These are phyloP conservation scores for Ophiostoma himal-ulmi DNA, from an alignment of 2,329 filamentous ascomycete genomes.

Conservation along the genomic window DNA sequence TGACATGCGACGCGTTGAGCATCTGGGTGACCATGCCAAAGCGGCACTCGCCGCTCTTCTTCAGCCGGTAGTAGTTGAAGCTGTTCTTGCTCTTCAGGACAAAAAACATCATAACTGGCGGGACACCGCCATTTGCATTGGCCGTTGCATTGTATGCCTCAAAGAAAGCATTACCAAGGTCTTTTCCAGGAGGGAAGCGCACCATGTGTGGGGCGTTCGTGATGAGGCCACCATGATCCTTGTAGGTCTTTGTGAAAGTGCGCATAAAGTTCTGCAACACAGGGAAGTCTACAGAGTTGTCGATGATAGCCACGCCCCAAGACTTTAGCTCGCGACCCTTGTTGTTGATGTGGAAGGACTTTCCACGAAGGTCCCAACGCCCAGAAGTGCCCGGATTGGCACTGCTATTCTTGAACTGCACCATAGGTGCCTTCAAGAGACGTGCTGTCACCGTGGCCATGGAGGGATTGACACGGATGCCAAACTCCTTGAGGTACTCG, in stretches of 20 bases:
- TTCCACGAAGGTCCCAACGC: conserved; percentile 81
- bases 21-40: conserved; percentile 81
- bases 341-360: conserved; percentile 68
- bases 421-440: conserved; percentile 62
- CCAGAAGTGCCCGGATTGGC: conserved; percentile 61
- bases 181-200: conserved; percentile 29
- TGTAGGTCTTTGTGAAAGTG: conserved; percentile 43
- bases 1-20: conserved; percentile 64
- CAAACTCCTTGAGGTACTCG: conserved; percentile 64
- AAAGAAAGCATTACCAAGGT: conserved; percentile 44
- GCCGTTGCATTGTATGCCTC: conserved; percentile 49
- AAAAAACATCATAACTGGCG: conserved; percentile 74
- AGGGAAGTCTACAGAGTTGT: conserved; percentile 46
- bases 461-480: conserved; percentile 58
- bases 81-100: conserved; percentile 66
- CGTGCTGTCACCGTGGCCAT: conserved; percentile 66
- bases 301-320: conserved; percentile 71
- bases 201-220: conserved; percentile 34
- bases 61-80: conserved; percentile 73
- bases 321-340: conserved; percentile 48
- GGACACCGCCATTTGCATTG: conserved; percentile 46
- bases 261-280: conserved; percentile 54
- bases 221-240: conserved; percentile 46
- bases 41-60: conserved; percentile 81
- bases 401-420: conserved; percentile 58